Conservation (phyloP, 1,139 yeast genomes). For the Arxiozyma slooffiae region DNA sequence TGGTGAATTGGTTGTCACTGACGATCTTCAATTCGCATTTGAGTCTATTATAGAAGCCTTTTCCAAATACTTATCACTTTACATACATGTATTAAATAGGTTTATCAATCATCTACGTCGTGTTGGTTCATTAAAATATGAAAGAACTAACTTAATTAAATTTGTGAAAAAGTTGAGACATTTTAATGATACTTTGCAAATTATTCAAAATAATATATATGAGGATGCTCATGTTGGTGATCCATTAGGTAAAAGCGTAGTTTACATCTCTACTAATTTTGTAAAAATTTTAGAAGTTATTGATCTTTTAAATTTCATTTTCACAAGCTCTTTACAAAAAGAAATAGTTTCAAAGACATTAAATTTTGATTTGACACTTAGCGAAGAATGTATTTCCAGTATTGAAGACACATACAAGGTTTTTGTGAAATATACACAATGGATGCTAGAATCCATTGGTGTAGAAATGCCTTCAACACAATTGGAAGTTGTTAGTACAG, state of each 20-base stretch:
- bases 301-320: slow-evolving; percentile 26
- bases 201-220: slow-evolving; percentile 9
- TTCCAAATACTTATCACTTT: slow-evolving; percentile 23
- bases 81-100: slow-evolving; percentile 26
- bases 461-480: slow-evolving; percentile 16
- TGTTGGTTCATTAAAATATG: slow-evolving; percentile 25
- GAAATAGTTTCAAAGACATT: slow-evolving; percentile 30
- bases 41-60: slow-evolving; percentile 12
- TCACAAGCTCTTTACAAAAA: slow-evolving; percentile 28
- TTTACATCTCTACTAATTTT: slow-evolving; percentile 19
- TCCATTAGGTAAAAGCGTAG: slow-evolving; percentile 8
- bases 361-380: slow-evolving; percentile 21
- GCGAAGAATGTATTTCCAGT: slow-evolving; percentile 17
- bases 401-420: slow-evolving; percentile 28
- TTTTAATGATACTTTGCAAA: slow-evolving; percentile 21
- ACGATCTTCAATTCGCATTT: slow-evolving; percentile 7
- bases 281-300: slow-evolving; percentile 24
- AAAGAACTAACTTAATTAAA: slow-evolving; percentile 29
- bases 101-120: slow-evolving; percentile 27
- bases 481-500: slow-evolving; percentile 26
- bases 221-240: slow-evolving; percentile 3
- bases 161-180: slow-evolving; percentile 30
- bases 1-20: slow-evolving; percentile 7
- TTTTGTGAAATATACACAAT: slow-evolving; percentile 29
- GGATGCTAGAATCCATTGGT: slow-evolving; percentile 28